phyloP scores from a whole-genome alignment of 179 eudicot species.

The Silene coronaria region DNA sequence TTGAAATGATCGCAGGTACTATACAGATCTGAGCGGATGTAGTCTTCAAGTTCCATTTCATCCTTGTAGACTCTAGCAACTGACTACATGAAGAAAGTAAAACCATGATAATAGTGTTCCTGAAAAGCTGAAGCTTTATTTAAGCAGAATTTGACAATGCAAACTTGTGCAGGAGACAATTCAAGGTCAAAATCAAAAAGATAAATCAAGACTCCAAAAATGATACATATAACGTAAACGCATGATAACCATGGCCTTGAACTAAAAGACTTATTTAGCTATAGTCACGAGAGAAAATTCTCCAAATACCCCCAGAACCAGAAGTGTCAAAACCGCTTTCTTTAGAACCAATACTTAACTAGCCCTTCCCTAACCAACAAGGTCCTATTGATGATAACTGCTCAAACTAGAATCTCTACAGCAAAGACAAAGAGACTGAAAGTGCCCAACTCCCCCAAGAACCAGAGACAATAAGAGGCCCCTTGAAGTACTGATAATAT shows the following conservation, averaged over 20 bases:
- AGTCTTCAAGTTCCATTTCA: conserved; percentile 83
- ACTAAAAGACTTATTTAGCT: not conserved
- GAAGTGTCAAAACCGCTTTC: not conserved
- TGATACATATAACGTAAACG: not conserved
- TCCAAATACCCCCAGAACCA: not conserved
- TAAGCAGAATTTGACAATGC: not conserved
- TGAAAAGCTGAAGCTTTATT: conserved; percentile 1
- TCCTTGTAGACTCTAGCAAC: conserved; percentile 67
- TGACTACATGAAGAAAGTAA: conserved; percentile 41
- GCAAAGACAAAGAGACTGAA: not conserved
- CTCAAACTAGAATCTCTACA: not conserved
- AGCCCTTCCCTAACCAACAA: conserved; percentile 6
- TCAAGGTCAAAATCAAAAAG: not conserved
- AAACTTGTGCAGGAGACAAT: conserved; percentile 4
- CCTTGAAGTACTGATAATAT: not conserved
- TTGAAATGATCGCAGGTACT: conserved; percentile 49
- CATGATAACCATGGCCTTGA: not conserved
- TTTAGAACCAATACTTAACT: not conserved
- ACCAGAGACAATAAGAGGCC: not conserved
- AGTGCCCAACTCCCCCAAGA: conserved; percentile 5
- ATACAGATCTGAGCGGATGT: conserved; percentile 71
- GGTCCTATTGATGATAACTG: not conserved
- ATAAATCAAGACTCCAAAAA: conserved; percentile 7
- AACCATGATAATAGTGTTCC: conserved; percentile 10
- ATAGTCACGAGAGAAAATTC: not conserved